Percentiles rank a stretch among this genome's conserved stretches.
Conservation (phyloP, 257 asterid genomes). For the Ballota nigra region DNA sequence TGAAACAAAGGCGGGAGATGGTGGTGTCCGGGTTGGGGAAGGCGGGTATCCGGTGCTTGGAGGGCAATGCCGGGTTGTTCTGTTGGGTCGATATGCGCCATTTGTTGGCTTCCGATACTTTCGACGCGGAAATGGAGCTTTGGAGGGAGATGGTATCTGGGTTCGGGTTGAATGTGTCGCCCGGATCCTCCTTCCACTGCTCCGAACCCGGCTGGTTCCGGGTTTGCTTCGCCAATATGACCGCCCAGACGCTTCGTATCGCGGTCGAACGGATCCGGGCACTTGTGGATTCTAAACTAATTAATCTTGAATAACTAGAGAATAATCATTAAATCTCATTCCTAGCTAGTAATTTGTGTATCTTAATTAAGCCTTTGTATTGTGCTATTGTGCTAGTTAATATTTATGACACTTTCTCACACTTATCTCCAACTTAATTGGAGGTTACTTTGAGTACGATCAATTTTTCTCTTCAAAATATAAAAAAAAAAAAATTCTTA, state of each 20-base stretch:
- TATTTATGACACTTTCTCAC: too few relatives aligned
- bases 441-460: neutral
- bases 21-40: conserved; percentile 23
- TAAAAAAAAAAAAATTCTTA: too few relatives aligned
- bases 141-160: conserved; percentile 33
- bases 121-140: conserved; percentile 37
- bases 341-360: too few relatives aligned
- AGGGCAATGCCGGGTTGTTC: conserved; percentile 37
- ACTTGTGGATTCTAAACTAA: conserved; percentile 13
- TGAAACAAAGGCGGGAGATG: conserved; percentile 20
- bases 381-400: neutral
- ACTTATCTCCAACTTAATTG: neutral
- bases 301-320: neutral
- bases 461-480: too few relatives aligned
- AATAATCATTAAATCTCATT: too few relatives aligned
- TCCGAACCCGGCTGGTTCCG: conserved; percentile 50
- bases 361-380: neutral
- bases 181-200: conserved; percentile 44
- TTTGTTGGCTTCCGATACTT: neutral
- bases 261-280: conserved; percentile 29
- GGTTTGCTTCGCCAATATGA: conserved; percentile 40
- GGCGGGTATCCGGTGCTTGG: conserved; percentile 28
- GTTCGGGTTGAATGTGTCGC: conserved; percentile 34
- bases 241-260: conserved; percentile 12
- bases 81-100: conserved; percentile 45